These are phyloP conservation scores for Carallia pectinifolia DNA, from an alignment of 345 rosid species.

Conservation along the genomic window DNA sequence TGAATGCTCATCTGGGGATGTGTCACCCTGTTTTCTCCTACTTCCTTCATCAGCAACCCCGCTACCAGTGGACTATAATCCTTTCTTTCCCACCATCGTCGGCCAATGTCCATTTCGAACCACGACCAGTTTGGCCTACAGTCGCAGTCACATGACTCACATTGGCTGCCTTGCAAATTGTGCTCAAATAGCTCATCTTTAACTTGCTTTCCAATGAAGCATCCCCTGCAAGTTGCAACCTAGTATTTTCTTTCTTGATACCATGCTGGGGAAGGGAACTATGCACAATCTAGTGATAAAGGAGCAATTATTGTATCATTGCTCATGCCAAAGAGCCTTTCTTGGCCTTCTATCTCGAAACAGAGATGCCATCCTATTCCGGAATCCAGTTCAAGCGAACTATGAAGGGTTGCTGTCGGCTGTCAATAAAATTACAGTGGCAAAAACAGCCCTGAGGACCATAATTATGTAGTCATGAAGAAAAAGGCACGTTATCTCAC, in stretches of 20 bases:
- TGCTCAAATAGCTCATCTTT: neutral
- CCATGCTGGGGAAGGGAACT: neutral
- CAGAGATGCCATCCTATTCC: too few species aligned
- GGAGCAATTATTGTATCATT: neutral
- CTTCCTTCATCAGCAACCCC: neutral
- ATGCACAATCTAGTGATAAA: neutral
- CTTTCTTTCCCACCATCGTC: too few species aligned
- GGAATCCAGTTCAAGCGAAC: too few species aligned
- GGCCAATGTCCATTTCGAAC: constrained; percentile 9
- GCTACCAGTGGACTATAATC: neutral
- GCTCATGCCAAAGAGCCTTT: neutral
- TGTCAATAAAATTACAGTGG: too few species aligned
- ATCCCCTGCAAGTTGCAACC: neutral
- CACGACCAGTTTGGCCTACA: neutral
- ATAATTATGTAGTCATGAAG: too few species aligned
- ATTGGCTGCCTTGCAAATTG: constrained; percentile 5
- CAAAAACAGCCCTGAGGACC: too few species aligned
- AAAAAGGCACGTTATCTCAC: too few species aligned
- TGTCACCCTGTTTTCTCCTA: constrained; percentile 19
- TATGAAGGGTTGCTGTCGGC: too few species aligned
- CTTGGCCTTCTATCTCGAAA: neutral
- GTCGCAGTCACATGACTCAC: neutral
- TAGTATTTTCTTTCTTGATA: neutral
- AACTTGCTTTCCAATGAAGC: too few species aligned
- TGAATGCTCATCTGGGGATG: too few species aligned